Evolutionary conservation across 352 stramenopile genomes (phyloP).

Genomic region (Phytophthora constricta): DNA sequence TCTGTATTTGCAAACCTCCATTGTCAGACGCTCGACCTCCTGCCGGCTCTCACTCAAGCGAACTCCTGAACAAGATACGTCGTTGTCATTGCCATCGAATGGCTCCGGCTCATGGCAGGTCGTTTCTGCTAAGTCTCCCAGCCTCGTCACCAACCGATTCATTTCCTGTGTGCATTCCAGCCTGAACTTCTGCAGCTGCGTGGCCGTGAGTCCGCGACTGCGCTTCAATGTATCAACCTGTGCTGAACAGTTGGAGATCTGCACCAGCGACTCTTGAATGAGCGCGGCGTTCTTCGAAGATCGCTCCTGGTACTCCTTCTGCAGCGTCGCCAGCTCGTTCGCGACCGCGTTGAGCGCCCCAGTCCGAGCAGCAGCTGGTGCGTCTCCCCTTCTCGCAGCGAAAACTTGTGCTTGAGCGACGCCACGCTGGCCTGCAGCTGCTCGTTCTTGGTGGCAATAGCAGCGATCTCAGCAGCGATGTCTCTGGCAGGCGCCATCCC

Average conservation of each 20-base stretch:
- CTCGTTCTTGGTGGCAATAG: slow-evolving; percentile 46
- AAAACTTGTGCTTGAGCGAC: slow-evolving; percentile 46
- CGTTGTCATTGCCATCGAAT: slow-evolving; percentile 8
- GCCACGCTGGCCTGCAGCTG: slow-evolving; percentile 49
- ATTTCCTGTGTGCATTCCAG: slow-evolving; percentile 58
- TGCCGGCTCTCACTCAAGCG: slow-evolving; percentile 24
- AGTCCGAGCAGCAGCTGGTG: slow-evolving; percentile 44
- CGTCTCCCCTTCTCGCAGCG: slow-evolving; percentile 42
- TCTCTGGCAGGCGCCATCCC: not conserved
- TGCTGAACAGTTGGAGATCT: slow-evolving; percentile 57
- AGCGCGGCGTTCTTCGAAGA: slow-evolving; percentile 54
- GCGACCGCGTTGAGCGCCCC: slow-evolving; percentile 49
- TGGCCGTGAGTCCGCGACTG: slow-evolving; percentile 35
- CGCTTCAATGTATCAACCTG: slow-evolving; percentile 55
- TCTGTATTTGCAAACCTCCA: slow-evolving; percentile 34
- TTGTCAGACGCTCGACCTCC: slow-evolving; percentile 31
- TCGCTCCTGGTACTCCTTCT: slow-evolving; percentile 55
- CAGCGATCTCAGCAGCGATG: slow-evolving; percentile 30
- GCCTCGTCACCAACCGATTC: slow-evolving; percentile 43
- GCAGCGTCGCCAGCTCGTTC: slow-evolving; percentile 44
- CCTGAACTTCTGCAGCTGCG: slow-evolving; percentile 52
- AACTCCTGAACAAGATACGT: slow-evolving; percentile 10
- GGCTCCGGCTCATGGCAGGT: slow-evolving; percentile 20
- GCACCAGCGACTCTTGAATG: slow-evolving; percentile 57
- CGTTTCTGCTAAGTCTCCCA: slow-evolving; percentile 41